These are phyloP conservation scores for Sordariomycetes sp. DNA, from an alignment of 2,329 filamentous ascomycete species.

Conservation along the genomic window DNA sequence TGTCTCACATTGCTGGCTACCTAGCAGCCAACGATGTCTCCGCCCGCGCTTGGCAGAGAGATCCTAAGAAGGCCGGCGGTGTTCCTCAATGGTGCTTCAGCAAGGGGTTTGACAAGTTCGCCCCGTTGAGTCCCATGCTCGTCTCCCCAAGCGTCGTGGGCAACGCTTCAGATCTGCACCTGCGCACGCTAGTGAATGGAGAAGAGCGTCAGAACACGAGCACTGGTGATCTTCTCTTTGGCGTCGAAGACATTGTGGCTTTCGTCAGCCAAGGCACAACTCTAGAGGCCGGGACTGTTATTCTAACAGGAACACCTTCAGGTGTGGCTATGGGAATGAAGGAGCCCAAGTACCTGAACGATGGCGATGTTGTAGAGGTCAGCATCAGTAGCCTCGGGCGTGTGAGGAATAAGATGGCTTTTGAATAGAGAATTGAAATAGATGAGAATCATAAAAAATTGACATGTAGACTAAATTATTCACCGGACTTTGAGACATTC, in stretches of 20 bases:
- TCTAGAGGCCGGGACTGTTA: conserved; percentile 27
- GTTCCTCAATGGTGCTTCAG: conserved; percentile 52
- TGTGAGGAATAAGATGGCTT: background rate
- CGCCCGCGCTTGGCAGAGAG: conserved; percentile 46
- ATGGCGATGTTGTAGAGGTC: conserved; percentile 31
- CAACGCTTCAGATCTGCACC: conserved; percentile 27
- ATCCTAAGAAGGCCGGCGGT: conserved; percentile 36
- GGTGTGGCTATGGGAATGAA: conserved; percentile 29
- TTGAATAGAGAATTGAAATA: background rate
- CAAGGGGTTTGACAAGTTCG: conserved; percentile 36
- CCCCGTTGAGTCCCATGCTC: conserved; percentile 32
- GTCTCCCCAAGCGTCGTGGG: conserved; percentile 32
- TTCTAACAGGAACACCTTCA: conserved; percentile 33
- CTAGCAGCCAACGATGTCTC: conserved; percentile 56
- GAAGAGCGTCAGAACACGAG: conserved; percentile 37
- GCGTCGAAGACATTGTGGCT: conserved; percentile 31
- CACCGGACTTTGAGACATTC: too few species aligned
- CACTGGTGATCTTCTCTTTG: conserved; percentile 41
- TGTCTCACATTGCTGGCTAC: conserved; percentile 55
- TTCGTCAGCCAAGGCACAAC: conserved; percentile 34
- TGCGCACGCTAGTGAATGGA: conserved; percentile 39
- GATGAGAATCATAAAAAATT: background rate
- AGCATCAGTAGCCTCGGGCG: too few species aligned
- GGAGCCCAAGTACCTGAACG: conserved; percentile 24
- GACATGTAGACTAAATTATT: too few species aligned